Conservation (phyloP, 805 yeast species). For the Metschnikowia proteae region DNA sequence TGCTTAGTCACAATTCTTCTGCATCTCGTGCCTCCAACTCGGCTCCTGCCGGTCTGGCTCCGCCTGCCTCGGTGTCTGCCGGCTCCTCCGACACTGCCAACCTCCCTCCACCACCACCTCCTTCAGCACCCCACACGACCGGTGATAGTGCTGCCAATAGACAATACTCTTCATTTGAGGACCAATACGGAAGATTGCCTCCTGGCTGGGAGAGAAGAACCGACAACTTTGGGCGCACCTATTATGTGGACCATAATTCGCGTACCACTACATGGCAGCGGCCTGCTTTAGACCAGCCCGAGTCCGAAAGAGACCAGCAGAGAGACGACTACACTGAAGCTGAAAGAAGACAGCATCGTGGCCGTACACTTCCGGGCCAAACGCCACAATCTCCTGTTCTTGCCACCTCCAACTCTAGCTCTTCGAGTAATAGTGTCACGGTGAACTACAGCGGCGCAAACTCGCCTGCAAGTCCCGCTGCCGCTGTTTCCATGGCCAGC, state of each 20-base stretch:
- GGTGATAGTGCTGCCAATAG: conserved; percentile 32
- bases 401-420: conserved; percentile 16
- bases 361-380: conserved; percentile 80
- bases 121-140: neutral
- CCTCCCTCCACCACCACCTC: conserved; percentile 10
- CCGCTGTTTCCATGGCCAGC: conserved; percentile 66
- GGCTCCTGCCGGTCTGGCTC: conserved; percentile 10
- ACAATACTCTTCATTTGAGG: conserved; percentile 91
- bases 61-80: conserved; percentile 7
- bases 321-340: conserved; percentile 72
- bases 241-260: conserved; percentile 96
- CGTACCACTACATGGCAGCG: conserved; percentile 99
- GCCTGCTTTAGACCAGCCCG: conserved; percentile 80
- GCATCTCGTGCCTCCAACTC: conserved; percentile 8
- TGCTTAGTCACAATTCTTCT: conserved; percentile 48
- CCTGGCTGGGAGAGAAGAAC: conserved; percentile 99
- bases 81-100: conserved; percentile 13
- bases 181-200: conserved; percentile 92
- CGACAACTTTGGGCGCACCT: conserved; percentile 94
- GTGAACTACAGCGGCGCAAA: conserved; percentile 42
- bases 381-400: conserved; percentile 31
- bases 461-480: conserved; percentile 59
- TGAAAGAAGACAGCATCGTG: conserved; percentile 87
- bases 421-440: conserved; percentile 44
- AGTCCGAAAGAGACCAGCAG: conserved; percentile 61